Base-by-base conservation (phyloP, 371 early-diverging fungal species). In the Neoconidiobolus thromboides region DNA sequence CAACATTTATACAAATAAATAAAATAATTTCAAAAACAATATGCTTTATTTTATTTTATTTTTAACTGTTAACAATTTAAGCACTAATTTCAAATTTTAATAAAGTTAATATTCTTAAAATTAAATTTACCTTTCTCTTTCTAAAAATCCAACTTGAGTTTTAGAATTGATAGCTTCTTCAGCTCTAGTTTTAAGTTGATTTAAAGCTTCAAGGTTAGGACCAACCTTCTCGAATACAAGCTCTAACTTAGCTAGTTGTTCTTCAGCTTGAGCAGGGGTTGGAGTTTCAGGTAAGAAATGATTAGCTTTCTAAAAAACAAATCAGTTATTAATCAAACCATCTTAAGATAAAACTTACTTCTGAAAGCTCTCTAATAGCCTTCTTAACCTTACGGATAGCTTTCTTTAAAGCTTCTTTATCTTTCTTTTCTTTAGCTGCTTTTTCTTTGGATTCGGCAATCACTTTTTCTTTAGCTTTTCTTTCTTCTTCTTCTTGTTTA, bases 301-400 rank as follows among this genome's bases (percentile, higher is more conserved):
- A 78, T 85, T 83, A 56, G 39, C 12, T 63, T 68, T 70, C 26
- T 26, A 26, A 26, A 26, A 26, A 26, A 26, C 26, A 26, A 26
- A 26, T 26, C 26, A 26, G 26, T 26, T 26, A 26, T 26, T 26
- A 26, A 26, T 26, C 26, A 26, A 26, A 26, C 26, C 26, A 26
- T 26, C 26, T 26, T 26, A 26, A 26, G 26, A 26, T 26, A 26
- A 26, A 26, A 26, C 26, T 26, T 26, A 26, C 26, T 68, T 85
- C 80, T 67, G 90, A 70, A 57, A 87, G 64, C n/a, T 76, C 68
- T 76, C 86, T 84, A 68, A 94, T 78, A 61, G 75, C 79, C 77
- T 92, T 93, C 81, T 89, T 88, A 70, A 91, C 90, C 79, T 89
- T 90, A 73, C 85, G 83, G 67, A 91, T 74, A 48, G 72, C 77